phyloP scores from a whole-genome alignment of 352 stramenopile genomes.

The Discostella stelligera region DNA sequence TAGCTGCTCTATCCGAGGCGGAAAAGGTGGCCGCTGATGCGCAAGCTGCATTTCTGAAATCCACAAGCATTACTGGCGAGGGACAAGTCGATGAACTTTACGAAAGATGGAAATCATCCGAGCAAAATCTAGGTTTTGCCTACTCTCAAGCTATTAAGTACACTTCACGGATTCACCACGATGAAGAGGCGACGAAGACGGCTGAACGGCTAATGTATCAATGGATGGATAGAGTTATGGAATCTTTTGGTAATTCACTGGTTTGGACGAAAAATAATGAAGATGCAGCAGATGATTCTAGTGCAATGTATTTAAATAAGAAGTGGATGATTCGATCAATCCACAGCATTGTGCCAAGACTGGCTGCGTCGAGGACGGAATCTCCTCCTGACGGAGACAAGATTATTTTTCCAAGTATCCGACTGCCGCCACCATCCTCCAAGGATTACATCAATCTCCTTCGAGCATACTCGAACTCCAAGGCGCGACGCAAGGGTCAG shows the following conservation, averaged over 20 bases:
- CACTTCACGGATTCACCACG: slow-evolving; percentile 36
- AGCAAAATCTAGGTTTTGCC: slow-evolving; percentile 26
- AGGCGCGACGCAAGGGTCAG: slow-evolving; percentile 44
- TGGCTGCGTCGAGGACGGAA: neutral
- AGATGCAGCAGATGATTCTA: neutral
- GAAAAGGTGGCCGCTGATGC: slow-evolving; percentile 17
- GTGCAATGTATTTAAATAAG: slow-evolving; percentile 26
- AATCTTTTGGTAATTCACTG: slow-evolving; percentile 11
- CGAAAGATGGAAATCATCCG: slow-evolving; percentile 20
- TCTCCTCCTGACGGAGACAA: neutral
- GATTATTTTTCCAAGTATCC: neutral
- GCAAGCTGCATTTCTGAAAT: slow-evolving; percentile 21
- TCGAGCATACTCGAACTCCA: slow-evolving; percentile 42
- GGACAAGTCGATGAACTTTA: slow-evolving; percentile 12
- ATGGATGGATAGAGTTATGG: slow-evolving; percentile 40
- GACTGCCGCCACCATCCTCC: slow-evolving; percentile 37
- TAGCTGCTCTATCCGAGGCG: slow-evolving; percentile 25
- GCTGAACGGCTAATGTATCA: slow-evolving; percentile 36
- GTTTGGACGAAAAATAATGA: slow-evolving; percentile 12
- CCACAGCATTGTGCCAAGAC: slow-evolving; percentile 21
- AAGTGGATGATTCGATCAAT: slow-evolving; percentile 29
- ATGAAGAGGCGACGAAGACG: slow-evolving; percentile 24
- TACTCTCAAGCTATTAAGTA: slow-evolving; percentile 54
- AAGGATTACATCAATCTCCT: slow-evolving; percentile 56
- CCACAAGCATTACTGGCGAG: neutral